Evolutionary conservation across 177 flowering plant species (phyloP).

Genomic region (Telopea speciosissima): DNA sequence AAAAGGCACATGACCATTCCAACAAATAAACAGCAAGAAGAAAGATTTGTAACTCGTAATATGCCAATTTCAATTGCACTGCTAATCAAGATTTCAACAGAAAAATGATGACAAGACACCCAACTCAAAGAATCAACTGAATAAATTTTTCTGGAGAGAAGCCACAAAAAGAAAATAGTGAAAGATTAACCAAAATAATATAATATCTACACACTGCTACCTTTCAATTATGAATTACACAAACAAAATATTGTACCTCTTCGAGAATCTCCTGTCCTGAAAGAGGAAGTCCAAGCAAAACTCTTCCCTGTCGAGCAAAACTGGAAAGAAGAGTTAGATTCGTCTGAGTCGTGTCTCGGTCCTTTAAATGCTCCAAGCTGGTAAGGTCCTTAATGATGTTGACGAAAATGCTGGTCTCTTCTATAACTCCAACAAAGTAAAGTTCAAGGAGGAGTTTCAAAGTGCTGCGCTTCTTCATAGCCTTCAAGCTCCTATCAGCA

Average conservation of each 20-base stretch:
- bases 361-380: slow-evolving; percentile 73
- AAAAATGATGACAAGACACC: too few species aligned
- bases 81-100: too few species aligned
- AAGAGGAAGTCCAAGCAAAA: slow-evolving; percentile 74
- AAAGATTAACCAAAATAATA: not conserved
- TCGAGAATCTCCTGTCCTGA: slow-evolving; percentile 75
- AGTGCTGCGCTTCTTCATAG: slow-evolving; percentile 92
- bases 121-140: too few species aligned
- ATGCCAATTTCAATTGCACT: too few species aligned
- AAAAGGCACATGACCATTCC: too few species aligned
- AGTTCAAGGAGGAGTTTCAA: slow-evolving; percentile 87
- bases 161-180: not conserved
- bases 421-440: slow-evolving; percentile 85
- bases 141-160: not conserved
- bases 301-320: slow-evolving; percentile 95
- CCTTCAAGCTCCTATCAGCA: slow-evolving; percentile 67
- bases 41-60: too few species aligned
- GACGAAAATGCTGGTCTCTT: slow-evolving; percentile 62
- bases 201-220: too few species aligned
- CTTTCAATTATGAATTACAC: not conserved
- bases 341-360: slow-evolving; percentile 81
- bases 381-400: slow-evolving; percentile 89
- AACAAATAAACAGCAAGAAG: too few species aligned
- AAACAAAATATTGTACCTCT: slow-evolving; percentile 45
- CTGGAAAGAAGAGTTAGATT: slow-evolving; percentile 88